Base-by-base conservation (phyloP, 192 early-diverging fungal genomes). In the Coemansia guatemalensis region DNA sequence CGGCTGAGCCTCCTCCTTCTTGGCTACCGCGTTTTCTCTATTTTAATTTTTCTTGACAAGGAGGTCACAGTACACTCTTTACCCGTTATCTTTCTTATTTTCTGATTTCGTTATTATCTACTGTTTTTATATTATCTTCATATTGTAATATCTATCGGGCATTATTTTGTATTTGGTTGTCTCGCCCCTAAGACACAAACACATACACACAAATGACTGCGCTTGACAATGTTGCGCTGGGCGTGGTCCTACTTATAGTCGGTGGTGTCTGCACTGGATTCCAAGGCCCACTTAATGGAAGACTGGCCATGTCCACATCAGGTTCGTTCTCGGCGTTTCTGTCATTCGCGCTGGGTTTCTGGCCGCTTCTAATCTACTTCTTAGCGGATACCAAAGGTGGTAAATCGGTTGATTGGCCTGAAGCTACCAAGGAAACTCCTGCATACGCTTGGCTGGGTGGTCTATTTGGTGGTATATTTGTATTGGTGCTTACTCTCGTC, bases 311-410 rank as follows among this genome's bases (percentile, higher is more conserved):
- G 25, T 81, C 68, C n/a, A 81, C 72, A 18, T 57, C 68, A 0
- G 78, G 78, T 0, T 81, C 78, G 25, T 81, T 81, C 54, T 67
- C 72, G 7, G 68, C 78, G n/a, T 74, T 81, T 35, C 71, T 81
- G 21, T 71, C 71, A 22, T 81, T 81, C 44, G 73, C 73, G 4
- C 49, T 81, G 14, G 78, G 78, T 1, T 81, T 81, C 78, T 81
- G 78, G 78, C 78, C 78, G 4, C 73, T 81, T 18, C 56, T 81
- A 8, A 74, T 81, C 20, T 81, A 81, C 65, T 81, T 81, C 33
- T 27, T 81, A 51, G 78, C 72, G 0, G 78, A 81, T 52, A 81
- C 72, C 20, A 71, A 69, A 48, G 78, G 78, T 18, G 78, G 78
- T 21, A 81, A 81, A 56, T 56, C 66, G 4, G 61, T 81, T 26